phyloP scores from a whole-genome alignment of 768 basidiomycete species.

The Podaxis sp. region DNA sequence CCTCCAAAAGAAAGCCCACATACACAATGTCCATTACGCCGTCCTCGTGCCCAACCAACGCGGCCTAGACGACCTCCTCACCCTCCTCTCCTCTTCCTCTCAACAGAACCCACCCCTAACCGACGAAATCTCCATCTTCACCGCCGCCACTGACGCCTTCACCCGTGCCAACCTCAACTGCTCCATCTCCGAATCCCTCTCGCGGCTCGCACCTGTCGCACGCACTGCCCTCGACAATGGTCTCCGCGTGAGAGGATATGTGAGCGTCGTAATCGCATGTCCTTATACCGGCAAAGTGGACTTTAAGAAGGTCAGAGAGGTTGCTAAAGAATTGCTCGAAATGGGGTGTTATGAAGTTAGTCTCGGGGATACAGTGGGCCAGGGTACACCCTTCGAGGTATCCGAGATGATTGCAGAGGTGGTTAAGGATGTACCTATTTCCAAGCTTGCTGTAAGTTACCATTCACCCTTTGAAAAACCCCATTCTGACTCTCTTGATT shows the following conservation, averaged over 20 bases:
- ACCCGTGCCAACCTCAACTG: conserved; percentile 82
- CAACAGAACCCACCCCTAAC: conserved; percentile 47
- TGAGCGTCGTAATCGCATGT: conserved; percentile 79
- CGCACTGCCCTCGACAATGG: conserved; percentile 54
- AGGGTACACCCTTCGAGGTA: conserved; percentile 71
- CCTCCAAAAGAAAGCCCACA: conserved; percentile 42
- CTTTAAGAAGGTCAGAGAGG: conserved; percentile 56
- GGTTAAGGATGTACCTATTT: conserved; percentile 52
- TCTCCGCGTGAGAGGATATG: conserved; percentile 77
- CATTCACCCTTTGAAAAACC: not conserved
- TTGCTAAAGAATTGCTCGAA: conserved; percentile 65
- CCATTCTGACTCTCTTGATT: conserved; percentile 1
- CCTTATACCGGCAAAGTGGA: conserved; percentile 83
- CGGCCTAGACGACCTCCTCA: conserved; percentile 66
- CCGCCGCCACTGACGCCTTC: conserved; percentile 85
- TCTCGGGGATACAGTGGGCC: conserved; percentile 89
- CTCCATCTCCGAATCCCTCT: conserved; percentile 65
- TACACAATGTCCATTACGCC: conserved; percentile 60
- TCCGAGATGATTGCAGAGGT: conserved; percentile 68
- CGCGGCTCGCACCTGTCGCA: conserved; percentile 57
- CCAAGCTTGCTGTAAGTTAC: conserved; percentile 61
- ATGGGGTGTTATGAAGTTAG: conserved; percentile 97
- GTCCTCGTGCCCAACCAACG: conserved; percentile 80
- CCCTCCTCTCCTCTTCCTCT: conserved; percentile 47
- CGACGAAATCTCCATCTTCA: conserved; percentile 86